Base-by-base conservation (phyloP, 192 early-diverging fungal genomes). In the Coemansia sp. region DNA sequence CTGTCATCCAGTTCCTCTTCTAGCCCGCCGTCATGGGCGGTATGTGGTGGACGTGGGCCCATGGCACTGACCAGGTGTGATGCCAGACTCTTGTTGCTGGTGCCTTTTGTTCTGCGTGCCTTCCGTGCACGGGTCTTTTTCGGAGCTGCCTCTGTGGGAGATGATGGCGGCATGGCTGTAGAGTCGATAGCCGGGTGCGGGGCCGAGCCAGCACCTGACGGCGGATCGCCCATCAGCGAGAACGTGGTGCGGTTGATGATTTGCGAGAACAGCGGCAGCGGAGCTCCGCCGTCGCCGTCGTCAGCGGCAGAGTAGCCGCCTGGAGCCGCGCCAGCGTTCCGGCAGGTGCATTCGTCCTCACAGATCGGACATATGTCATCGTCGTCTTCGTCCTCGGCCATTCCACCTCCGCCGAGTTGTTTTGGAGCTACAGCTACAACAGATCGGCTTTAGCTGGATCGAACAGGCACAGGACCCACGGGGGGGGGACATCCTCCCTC, bases 291-390 rank as follows among this genome's bases (percentile, higher is more conserved):
- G 8, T 34, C 37, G 23, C 11, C 32, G 14, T 47, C 33, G 18
- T 22, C 37, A 13, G 9, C 21, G 38, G 3, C 33, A 30, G 11
- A 9, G 31, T 7, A 33, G 44, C 25, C 39, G 48, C 25, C 36
- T n/a, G 18, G 40, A 20, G 31, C 37, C 8, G 37, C 23, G 27
- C 56, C 41, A 6, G 51, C 12, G 52, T 55, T 60, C 21, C 38
- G 47, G 29, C 67, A 71, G 6, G 56, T 64, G 40, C 67, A 71
- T 29, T 71, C 67, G 39, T 71, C 67, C 40, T 71, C 67, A 44
- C 67, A 71, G 28, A 71, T 71, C 8, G 67, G 67, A 23, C 67
- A 71, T 13, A 71, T 71, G 28, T 71, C 67, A 46, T 71, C 67
- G 21, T 71, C 67, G 20, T 71, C 67, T 60, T 60, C 55, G 31